These are phyloP conservation scores for Trametes cinnabarina DNA, from an alignment of 768 basidiomycete species.

Conservation along the genomic window DNA sequence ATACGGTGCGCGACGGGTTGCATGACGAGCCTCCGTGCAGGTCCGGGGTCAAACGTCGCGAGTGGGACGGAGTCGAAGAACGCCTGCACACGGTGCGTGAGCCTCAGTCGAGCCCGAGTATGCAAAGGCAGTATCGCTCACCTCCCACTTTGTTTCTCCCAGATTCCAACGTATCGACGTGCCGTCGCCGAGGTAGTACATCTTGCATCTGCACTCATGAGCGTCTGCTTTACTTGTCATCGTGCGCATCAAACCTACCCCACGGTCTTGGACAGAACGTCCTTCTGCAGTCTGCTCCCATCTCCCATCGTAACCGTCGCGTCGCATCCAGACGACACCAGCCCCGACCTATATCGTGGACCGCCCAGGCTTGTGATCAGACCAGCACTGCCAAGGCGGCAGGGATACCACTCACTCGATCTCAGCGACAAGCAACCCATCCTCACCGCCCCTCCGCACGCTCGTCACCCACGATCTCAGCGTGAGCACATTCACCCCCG, in stretches of 20 bases:
- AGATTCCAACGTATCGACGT: slow-evolving; percentile 25
- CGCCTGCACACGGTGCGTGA: slow-evolving; percentile 9
- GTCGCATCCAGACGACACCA: slow-evolving; percentile 1
- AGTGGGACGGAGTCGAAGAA: slow-evolving; percentile 15
- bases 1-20: slow-evolving; percentile 21
- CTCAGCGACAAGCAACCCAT: slow-evolving; percentile 23
- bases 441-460: slow-evolving; percentile 21
- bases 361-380: slow-evolving; percentile 10
- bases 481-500: slow-evolving; percentile 27
- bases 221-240: not conserved
- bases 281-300: slow-evolving; percentile 10
- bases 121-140: no score
- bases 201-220: slow-evolving; percentile 13
- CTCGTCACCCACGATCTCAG: slow-evolving; percentile 21
- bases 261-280: slow-evolving; percentile 18
- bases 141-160: slow-evolving; percentile 21
- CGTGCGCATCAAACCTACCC: not conserved
- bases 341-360: not conserved
- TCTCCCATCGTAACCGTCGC: slow-evolving; percentile 22
- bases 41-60: slow-evolving; percentile 19
- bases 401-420: slow-evolving; percentile 22
- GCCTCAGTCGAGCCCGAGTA: no score
- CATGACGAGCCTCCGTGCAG: slow-evolving; percentile 21
- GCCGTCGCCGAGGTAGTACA: slow-evolving; percentile 23
- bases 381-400: not conserved